These are phyloP conservation scores for Plantago rigida DNA, from an alignment of 305 asterid genomes.

Conservation along the genomic window DNA sequence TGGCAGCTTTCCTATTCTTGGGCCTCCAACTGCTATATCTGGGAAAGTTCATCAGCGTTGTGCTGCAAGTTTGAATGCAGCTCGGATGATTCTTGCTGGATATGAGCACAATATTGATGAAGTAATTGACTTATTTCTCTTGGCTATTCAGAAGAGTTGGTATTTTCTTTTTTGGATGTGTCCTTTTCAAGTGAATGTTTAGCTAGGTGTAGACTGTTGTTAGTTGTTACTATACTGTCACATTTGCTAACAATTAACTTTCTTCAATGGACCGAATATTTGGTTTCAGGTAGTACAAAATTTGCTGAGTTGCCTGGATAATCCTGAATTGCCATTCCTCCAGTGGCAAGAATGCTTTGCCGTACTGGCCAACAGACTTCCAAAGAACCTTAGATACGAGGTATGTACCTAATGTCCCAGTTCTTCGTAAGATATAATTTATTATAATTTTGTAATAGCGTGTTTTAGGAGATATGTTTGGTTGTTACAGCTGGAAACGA, in stretches of 20 bases:
- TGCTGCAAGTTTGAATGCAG: constrained; percentile 89
- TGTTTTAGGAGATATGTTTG: background rate
- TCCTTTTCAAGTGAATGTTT: too few relatives aligned
- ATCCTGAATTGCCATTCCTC: constrained; percentile 95
- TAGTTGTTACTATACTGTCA: too few relatives aligned
- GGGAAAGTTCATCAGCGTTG: constrained; percentile 95
- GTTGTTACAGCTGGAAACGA: constrained; percentile 60
- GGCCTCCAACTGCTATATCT: constrained; percentile 92
- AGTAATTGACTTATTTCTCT: constrained; percentile 37
- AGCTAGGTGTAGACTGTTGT: too few relatives aligned
- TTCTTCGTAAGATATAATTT: background rate
- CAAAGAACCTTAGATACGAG: constrained; percentile 75
- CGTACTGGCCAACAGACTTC: constrained; percentile 83
- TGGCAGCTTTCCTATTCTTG: constrained; percentile 80
- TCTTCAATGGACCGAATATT: constrained; percentile 23
- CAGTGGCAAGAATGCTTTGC: constrained; percentile 99
- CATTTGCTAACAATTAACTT: background rate
- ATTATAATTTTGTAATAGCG: background rate
- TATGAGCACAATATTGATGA: constrained; percentile 88
- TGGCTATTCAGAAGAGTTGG: constrained; percentile 19
- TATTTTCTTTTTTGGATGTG: too few relatives aligned
- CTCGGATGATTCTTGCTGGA: constrained; percentile 96
- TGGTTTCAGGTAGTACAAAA: constrained; percentile 78
- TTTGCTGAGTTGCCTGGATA: constrained; percentile 91
- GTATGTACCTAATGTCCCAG: constrained; percentile 28